Evolutionary conservation across 495 filamentous ascomycete species (phyloP).

Genomic region (Hypoxylon cercidicola): DNA sequence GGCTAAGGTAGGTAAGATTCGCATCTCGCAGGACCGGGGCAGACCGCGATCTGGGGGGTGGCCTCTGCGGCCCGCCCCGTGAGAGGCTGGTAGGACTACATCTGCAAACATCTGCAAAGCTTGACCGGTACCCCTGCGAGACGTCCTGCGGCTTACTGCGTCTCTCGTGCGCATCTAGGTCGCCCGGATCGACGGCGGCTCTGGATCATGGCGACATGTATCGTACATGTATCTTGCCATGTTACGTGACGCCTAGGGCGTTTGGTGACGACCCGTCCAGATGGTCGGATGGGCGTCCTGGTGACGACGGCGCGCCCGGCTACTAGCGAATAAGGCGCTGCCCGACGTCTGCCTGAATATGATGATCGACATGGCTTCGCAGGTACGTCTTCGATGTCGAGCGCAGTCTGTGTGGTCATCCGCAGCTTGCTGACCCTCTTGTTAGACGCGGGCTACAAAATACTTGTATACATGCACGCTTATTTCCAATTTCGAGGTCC

Average conservation of each 20-base stretch:
- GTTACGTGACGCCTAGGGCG: neutral
- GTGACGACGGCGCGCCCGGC: neutral
- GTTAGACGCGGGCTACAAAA: no score
- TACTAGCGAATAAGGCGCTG: slow-evolving; percentile 10
- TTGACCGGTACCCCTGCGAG: no score
- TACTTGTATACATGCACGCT: neutral
- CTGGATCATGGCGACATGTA: slow-evolving; percentile 2
- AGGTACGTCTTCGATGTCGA: neutral
- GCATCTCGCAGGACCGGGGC: no score
- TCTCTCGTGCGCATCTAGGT: neutral
- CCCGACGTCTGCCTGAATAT: slow-evolving; percentile 27
- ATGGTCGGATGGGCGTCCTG: neutral
- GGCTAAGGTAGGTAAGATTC: no score
- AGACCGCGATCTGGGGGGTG: no score
- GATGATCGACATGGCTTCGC: slow-evolving; percentile 25
- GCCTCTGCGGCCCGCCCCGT: no score
- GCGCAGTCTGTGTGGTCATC: neutral
- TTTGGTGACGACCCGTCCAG: neutral
- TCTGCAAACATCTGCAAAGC: no score
- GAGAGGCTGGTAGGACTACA: no score
- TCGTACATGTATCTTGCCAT: neutral
- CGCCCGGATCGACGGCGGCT: slow-evolving; percentile 6
- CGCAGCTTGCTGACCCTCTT: neutral
- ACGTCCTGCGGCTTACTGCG: neutral
- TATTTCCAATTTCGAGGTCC: neutral